phyloP scores from a whole-genome alignment of 352 stramenopile species.

The Pythium aquatile region DNA sequence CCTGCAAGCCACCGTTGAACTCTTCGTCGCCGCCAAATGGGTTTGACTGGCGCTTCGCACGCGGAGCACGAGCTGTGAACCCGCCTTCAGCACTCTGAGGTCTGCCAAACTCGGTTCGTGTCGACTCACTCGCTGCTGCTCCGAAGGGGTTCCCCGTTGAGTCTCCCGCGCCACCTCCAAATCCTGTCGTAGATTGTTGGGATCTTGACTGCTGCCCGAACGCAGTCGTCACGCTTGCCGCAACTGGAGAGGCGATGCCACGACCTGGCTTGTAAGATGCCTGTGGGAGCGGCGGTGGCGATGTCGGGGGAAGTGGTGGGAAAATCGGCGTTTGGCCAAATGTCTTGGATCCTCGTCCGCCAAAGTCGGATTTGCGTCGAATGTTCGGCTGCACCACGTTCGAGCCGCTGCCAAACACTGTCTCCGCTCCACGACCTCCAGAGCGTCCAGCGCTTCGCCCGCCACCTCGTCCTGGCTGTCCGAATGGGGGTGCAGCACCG shows the following conservation, averaged over 20 bases:
- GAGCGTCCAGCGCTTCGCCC: not conserved
- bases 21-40: conserved; percentile 8
- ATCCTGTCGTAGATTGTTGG: not conserved
- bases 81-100: not conserved
- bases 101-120: conserved; percentile 16
- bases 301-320: conserved; percentile 18
- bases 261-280: conserved; percentile 15
- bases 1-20: conserved; percentile 9
- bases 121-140: not conserved
- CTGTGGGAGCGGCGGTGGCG: conserved; percentile 12
- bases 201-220: conserved; percentile 15
- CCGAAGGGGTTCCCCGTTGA: conserved; percentile 15
- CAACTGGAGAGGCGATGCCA: conserved; percentile 12
- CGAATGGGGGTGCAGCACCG: conserved; percentile 9
- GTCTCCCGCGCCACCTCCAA: not conserved
- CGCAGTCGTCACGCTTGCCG: conserved; percentile 6
- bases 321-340: conserved; percentile 22
- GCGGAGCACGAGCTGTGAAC: not conserved
- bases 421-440: not conserved
- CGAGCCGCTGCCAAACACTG: conserved; percentile 15
- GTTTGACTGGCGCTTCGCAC: conserved; percentile 17
- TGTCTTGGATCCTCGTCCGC: conserved; percentile 15
- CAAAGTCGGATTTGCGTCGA: conserved; percentile 21
- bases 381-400: conserved; percentile 21
- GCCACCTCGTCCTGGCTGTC: conserved; percentile 15